Evolutionary conservation across 768 basidiomycete species (phyloP).

Genomic region (Agaricus sinodeliciosus): DNA sequence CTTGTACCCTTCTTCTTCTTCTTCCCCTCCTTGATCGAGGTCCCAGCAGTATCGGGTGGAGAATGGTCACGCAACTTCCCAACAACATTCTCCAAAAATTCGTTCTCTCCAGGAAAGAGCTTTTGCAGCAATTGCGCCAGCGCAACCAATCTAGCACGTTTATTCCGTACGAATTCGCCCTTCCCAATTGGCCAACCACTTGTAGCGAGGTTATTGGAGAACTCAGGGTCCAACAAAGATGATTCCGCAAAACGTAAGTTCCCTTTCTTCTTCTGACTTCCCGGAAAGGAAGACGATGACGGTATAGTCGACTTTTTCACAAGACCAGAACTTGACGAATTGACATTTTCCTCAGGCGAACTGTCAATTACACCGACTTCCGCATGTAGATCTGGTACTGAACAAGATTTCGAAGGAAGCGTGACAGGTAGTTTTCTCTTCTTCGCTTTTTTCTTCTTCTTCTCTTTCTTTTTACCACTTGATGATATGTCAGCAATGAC

Average conservation of each 20-base stretch:
- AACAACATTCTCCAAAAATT: constrained; percentile 21
- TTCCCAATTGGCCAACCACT: not conserved
- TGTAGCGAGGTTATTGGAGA: constrained; percentile 3
- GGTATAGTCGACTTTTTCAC: not conserved
- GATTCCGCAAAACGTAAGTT: not conserved
- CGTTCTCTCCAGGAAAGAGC: constrained; percentile 47
- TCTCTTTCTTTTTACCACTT: constrained; percentile 5
- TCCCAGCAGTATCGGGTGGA: not conserved
- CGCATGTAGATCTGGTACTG: constrained; percentile 10
- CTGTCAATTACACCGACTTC: not conserved
- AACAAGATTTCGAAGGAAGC: constrained; percentile 9
- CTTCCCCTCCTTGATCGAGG: constrained; percentile 3
- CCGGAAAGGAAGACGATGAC: not conserved
- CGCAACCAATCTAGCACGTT: constrained; percentile 39
- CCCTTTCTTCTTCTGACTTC: not conserved
- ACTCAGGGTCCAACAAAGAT: constrained; percentile 2
- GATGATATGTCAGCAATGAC: not conserved
- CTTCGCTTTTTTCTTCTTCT: constrained; percentile 11
- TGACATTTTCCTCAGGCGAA: not conserved
- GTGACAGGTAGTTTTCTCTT: constrained; percentile 10
- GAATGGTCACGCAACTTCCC: constrained; percentile 16
- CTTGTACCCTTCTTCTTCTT: constrained; percentile 8
- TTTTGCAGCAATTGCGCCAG: constrained; percentile 51
- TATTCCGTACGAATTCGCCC: constrained; percentile 13
- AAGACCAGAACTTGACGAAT: not conserved